Base-by-base conservation (phyloP, 179 eudicot genomes). In the Silene coronaria region DNA sequence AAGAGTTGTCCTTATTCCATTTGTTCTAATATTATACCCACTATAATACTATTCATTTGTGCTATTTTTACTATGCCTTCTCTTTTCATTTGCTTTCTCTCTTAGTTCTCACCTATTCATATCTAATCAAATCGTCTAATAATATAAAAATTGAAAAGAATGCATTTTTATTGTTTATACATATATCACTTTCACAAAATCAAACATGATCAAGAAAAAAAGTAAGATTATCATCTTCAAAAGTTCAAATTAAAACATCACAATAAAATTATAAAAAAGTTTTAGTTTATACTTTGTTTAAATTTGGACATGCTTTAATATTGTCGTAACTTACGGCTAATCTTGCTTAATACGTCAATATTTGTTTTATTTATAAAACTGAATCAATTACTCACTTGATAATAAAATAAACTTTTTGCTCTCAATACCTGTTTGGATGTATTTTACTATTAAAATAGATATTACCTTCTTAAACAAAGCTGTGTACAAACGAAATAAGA, bases 1-100 rank as follows among this genome's bases (percentile, higher is more conserved):
- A 19, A 67, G 53, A 67, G 6, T 36, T 67, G 71, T 67, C 71
- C 53, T 38, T 17, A 67, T 67, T 67, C 71, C 0, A 64, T 64
- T 64, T 2, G 68, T 64, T 24, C 36, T 28, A 67, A 67, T 23
- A 19, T 19, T 23, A 19, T 19, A 19, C 71, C 71, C 55, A 38
- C 48, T 34, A 66, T 34, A 14, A 16, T 4, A n/a, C 17, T n/a
- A 55, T 55, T 4, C 38, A 34, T 34, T 34, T 57, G 46, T 32
- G 21, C 46, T 30, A 30, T 30, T 65, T 65, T 14, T 17, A 11
- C 6, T 13, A 0, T 6, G 12, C 21, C 22, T 22, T 10, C 8
- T 10, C 24, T 19, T 67, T 67, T 38, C 4, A n/a, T 36, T 67
- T 67, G 28, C 71, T 38, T 66, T 66, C 36, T 66, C 46, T 32